Conservation (phyloP, 2,329 filamentous ascomycete genomes). For the Harringtonia aguacate region DNA sequence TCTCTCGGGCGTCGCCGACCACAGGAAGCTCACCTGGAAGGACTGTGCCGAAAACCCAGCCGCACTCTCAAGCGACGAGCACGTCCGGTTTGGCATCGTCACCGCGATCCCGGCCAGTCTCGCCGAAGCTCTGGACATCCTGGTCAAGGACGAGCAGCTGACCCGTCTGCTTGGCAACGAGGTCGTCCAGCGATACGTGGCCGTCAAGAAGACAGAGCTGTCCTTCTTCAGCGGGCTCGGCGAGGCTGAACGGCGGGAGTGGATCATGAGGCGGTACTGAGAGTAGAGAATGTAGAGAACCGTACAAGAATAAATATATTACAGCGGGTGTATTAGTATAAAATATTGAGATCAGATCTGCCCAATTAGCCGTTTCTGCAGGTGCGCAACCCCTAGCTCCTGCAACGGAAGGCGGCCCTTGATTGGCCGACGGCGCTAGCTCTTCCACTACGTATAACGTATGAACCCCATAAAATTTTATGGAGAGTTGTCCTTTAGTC, state of each 20-base stretch:
- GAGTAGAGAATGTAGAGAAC: too few species aligned
- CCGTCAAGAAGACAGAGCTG: slow-evolving; percentile 49
- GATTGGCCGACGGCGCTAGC: too few species aligned
- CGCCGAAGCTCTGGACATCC: slow-evolving; percentile 39
- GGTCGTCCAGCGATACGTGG: slow-evolving; percentile 44
- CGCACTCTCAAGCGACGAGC: slow-evolving; percentile 32
- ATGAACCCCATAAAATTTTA: background rate
- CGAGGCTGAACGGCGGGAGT: slow-evolving; percentile 35
- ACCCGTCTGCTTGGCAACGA: slow-evolving; percentile 32
- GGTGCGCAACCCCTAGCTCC: too few species aligned
- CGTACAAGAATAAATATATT: too few species aligned
- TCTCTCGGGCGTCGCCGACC: slow-evolving; percentile 37
- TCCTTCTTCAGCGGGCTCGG: slow-evolving; percentile 38
- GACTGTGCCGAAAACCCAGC: slow-evolving; percentile 48
- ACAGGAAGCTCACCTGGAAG: slow-evolving; percentile 31
- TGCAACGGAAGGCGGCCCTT: too few species aligned
- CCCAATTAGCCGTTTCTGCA: too few species aligned
- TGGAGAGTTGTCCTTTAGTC: background rate
- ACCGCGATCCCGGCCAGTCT: slow-evolving; percentile 43
- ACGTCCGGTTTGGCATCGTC: slow-evolving; percentile 39
- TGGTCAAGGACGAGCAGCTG: slow-evolving; percentile 38
- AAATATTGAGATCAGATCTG: too few species aligned
- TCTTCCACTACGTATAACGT: too few species aligned
- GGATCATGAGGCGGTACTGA: slow-evolving; percentile 61
- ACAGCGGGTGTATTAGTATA: too few species aligned